Base-by-base conservation (phyloP, 305 asterid genomes). In the Plantago coronopus region DNA sequence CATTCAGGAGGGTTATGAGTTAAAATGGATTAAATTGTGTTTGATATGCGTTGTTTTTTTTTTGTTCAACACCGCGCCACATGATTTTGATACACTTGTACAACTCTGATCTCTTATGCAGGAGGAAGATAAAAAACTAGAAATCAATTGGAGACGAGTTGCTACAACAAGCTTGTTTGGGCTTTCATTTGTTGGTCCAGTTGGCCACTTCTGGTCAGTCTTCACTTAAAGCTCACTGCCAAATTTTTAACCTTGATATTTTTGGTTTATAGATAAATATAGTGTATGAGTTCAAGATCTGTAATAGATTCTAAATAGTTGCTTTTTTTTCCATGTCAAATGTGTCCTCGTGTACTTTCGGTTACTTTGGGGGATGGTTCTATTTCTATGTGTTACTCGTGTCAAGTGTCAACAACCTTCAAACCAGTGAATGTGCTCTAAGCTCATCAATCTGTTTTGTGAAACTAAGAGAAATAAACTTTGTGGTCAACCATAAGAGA, bases 131-230 rank as follows among this genome's bases (percentile, higher is more conserved):
- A 65, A 83, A 70, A 82, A 83, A 53, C 72, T 85, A 50, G 79
- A 77, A 73, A 82, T 89, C 73, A 86, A 84, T 68, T 86, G 97
- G 97, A 86, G 81, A 73, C 81, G 95, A 68, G 94, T 84, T 57
- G 88, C 89, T 63, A 76, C 81, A 53, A 86, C 97, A 9, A 75
- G 94, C 63, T 63, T 84, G 75, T 89, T 86, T 71, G 97, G 97
- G 37, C 86, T 84, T 68, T 94, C 86, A 56, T 89, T 89, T 76
- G 93, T 89, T 76, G 95, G 95, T 65, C 97, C 95, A 5, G 79
- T 86, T 69, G 95, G 97, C 73, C 95, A 86, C 69, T 84, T 81
- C 80, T 89, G 97, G 97, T 89, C 46, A 69, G 95, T 79, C 25
- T 65, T 70, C 34, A 73, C 25, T 64, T 42, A 44, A 17, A 51